Conservation (phyloP, 352 stramenopile species). For the Pythium rishiriense region DNA sequence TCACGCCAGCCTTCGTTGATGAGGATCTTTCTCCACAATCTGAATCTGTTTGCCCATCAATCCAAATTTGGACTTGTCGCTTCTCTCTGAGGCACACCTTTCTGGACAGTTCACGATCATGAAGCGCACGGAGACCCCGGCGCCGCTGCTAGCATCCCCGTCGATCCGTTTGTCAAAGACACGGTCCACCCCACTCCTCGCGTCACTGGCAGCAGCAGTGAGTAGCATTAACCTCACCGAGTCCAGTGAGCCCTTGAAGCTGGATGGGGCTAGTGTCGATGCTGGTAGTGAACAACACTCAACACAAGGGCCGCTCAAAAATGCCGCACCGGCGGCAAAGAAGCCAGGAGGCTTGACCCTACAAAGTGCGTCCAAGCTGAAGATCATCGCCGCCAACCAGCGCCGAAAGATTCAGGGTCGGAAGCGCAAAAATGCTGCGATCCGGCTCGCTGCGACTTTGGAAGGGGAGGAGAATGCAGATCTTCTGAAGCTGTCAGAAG, state of each 20-base stretch:
- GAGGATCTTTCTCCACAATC: background rate
- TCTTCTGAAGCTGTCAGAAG: background rate
- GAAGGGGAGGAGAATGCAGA: slow-evolving; percentile 13
- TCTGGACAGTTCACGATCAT: background rate
- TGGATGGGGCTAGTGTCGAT: background rate
- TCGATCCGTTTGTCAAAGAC: slow-evolving; percentile 12
- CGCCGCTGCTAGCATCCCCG: background rate
- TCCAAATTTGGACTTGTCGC: slow-evolving; percentile 4
- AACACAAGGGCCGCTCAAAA: no score
- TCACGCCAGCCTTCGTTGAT: background rate
- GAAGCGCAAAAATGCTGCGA: slow-evolving; percentile 13
- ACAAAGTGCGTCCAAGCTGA: slow-evolving; percentile 23
- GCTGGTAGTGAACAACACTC: background rate
- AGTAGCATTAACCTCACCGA: background rate
- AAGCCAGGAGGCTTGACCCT: slow-evolving; percentile 6
- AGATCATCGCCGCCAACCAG: slow-evolving; percentile 25
- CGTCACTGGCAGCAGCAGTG: background rate
- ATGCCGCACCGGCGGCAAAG: background rate
- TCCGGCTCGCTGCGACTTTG: slow-evolving; percentile 8
- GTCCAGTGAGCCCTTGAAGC: background rate
- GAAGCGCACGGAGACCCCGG: slow-evolving; percentile 1
- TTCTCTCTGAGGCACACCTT: background rate
- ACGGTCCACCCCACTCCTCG: background rate
- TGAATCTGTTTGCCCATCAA: background rate
- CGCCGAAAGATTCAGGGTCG: slow-evolving; percentile 15